Base-by-base conservation (phyloP, 352 stramenopile species). In the Phytophthora multivora region DNA sequence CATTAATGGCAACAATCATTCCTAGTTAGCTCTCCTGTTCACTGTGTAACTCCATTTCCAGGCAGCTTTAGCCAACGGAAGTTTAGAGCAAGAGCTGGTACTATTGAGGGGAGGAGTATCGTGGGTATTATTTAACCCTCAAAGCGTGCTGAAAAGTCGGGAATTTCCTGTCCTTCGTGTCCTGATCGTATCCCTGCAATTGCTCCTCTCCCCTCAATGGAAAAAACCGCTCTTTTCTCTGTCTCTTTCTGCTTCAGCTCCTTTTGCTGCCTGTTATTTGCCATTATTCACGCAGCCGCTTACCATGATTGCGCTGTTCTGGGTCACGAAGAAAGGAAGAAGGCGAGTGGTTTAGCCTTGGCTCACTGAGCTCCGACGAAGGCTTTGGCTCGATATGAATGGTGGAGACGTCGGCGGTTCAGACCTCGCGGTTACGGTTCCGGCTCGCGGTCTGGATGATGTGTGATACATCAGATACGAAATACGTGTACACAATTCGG, bases 281-380 rank as follows among this genome's bases (percentile, higher is more conserved):
- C 31, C 38, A 23, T 23, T 23, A 46, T 49, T n/a, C n/a, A 43
- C 23, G 26, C 42, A 42, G 40, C 39, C 46, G 80, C 82, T 77
- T 81, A 91, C 82, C 82, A 91, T 91, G 66, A 86, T 85, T 74
- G 71, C 75, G 76, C 74, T 83, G 79, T 83, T 90, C 75, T 75
- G 81, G 79, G 88, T 89, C 73, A 86, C 83, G 75, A 88, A 87
- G 80, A 93, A 89, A 89, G 84, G 84, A 93, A 93, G 84, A 93
- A 93, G 82, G 85, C 79, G 80, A 93, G 82, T 93, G 83, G 60
- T 77, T 88, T 86, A 72, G 53, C 42, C 66, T 59, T 56, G 35
- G 47, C 54, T 43, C 16, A 39, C 2, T 5, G 9, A 26, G 26
- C 55, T 36, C 19, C 7, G n/a, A 53, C 26, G 35, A 40, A 12